Evolutionary conservation across 176 grass and related monocot genomes (phyloP).

Genomic region (Carex pumila): DNA sequence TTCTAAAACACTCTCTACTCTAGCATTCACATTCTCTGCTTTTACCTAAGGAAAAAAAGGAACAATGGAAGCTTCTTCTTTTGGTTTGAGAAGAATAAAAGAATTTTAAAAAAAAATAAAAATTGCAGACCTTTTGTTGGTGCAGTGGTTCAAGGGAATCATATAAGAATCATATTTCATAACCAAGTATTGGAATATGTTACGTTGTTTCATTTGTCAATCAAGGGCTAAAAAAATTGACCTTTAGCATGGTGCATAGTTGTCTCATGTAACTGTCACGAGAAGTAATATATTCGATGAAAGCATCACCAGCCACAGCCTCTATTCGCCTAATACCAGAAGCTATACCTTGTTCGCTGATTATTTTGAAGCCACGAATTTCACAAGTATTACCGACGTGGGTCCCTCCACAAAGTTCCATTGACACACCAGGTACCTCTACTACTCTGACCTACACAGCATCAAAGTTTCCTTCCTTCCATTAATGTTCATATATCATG

Average conservation of each 20-base stretch:
- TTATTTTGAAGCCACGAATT: constrained; percentile 93
- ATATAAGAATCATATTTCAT: background rate
- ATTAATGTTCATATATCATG: constrained; percentile 3
- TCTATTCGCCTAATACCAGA: constrained; percentile 93
- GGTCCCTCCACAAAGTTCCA: constrained; percentile 96
- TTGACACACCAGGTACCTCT: constrained; percentile 84
- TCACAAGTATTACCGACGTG: constrained; percentile 86
- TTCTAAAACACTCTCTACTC: constrained; percentile 70
- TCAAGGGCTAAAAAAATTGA: constrained; percentile 11
- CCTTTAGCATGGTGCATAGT: constrained; percentile 72
- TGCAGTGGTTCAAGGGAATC: background rate
- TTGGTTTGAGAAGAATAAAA: background rate
- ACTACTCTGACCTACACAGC: constrained; percentile 74
- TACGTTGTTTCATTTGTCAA: background rate
- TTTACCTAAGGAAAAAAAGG: constrained; percentile 48
- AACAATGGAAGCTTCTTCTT: background rate
- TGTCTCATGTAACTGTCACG: constrained; percentile 75
- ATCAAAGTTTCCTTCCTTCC: background rate
- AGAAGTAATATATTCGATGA: constrained; percentile 83
- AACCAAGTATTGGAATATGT: background rate
- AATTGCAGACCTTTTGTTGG: background rate
- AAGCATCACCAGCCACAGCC: constrained; percentile 90
- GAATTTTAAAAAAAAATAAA: background rate
- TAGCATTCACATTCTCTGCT: constrained; percentile 78
- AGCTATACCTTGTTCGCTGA: constrained; percentile 91